Evolutionary conservation across 306 rosid genomes (phyloP), one percentile per base, ranked within the genome.

Genomic region (Vigna angularis): DNA sequence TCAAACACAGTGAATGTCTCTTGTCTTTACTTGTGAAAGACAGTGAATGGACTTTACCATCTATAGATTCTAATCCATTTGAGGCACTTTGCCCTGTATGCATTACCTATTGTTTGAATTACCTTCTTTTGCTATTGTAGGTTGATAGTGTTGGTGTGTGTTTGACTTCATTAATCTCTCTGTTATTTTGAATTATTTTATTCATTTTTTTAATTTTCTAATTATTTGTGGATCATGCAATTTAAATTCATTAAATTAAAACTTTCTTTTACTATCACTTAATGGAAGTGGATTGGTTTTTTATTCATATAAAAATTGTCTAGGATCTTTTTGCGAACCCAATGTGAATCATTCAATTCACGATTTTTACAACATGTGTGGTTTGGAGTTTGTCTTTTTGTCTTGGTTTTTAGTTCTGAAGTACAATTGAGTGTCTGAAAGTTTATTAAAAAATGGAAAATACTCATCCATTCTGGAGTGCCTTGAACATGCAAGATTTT

Each of bases 361-460:
- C 4, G 34, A 9, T 56, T 32, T 18, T 56, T 56, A 22, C 16
- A 56, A 22, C 22, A 3, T 22, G 65, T 13, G 44, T 5, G 11
- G 4, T 61, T 17, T n/a, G n/a, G 5, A 47, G 12, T 75, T 67
- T 59, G 13, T 56, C 47, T 47, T 57, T 9, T 48, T 74, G 42
- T 36, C 15, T 36, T 42, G 47, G 22, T 13, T 53, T 28, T 58
- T 38, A 67, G 84, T 24, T 75, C 52, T 50, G 62, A 49, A n/a
- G 51, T 59, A 49, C 61, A 50, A 6, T 38, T 11, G 36, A 74
- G 42, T 15, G 24, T 48, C 63, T 74, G 8, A 36, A 55, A 22
- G 45, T 34, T 53, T 22, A 24, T 55, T 9, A 3, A 4, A 3
- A 40, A 13, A 50, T 11, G n/a, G 22, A 1, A n/a, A 52, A 5